phyloP scores from a whole-genome alignment of 225 moss, liverwort and hornwort genomes.

The Antitrichia curtipendula region DNA sequence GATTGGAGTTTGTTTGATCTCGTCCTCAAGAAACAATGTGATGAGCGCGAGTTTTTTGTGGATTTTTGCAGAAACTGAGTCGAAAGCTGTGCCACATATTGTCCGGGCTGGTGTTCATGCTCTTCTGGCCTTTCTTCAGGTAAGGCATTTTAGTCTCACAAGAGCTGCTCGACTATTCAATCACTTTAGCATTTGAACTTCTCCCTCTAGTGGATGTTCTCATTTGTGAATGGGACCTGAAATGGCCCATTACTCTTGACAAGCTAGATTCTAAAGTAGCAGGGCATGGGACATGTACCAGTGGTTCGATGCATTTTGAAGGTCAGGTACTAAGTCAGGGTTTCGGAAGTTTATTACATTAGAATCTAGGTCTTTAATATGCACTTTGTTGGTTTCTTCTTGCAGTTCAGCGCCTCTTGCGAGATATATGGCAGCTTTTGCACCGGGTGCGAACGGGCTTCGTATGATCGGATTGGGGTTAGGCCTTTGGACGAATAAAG shows the following conservation, averaged over 20 bases:
- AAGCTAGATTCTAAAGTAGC: background rate
- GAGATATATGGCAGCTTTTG: slow-evolving; percentile 72
- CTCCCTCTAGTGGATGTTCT: background rate
- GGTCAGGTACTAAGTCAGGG: background rate
- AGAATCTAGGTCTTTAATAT: background rate
- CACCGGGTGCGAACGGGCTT: slow-evolving; percentile 60
- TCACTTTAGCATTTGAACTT: background rate
- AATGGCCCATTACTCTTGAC: background rate
- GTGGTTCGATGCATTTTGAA: background rate
- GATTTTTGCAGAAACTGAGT: slow-evolving; percentile 56
- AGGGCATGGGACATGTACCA: background rate
- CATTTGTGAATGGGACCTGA: background rate
- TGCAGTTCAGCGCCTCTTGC: slow-evolving; percentile 49
- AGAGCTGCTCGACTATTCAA: background rate
- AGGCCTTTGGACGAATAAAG: slow-evolving; percentile 62
- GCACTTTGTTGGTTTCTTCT: background rate
- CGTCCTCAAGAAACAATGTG: background rate
- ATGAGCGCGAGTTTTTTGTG: background rate
- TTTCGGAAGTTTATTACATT: background rate
- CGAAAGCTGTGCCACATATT: slow-evolving; percentile 82
- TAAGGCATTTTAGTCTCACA: background rate
- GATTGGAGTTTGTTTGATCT: background rate
- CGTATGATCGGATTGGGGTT: slow-evolving; percentile 66
- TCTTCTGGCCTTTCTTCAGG: slow-evolving; percentile 94
- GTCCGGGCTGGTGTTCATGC: slow-evolving; percentile 73